A percentile compares a stretch with the other conserved stretches of the same genome.
Evolutionary conservation across 1,284 basidiomycete species (phyloP).

Genomic region (Sanghuangporus weigelae): DNA sequence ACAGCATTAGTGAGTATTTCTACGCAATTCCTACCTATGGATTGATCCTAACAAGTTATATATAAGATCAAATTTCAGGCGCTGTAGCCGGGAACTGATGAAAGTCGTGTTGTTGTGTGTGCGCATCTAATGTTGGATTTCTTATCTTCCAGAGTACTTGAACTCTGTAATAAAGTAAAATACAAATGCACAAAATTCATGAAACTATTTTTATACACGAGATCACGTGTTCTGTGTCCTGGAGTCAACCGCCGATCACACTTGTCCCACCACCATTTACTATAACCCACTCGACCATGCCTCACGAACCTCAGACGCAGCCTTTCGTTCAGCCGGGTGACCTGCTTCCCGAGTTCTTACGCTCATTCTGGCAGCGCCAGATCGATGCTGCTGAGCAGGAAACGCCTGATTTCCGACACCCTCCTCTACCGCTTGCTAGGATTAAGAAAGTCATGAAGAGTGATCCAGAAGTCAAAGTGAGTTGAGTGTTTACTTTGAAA

Average conservation of each 20-base stretch:
- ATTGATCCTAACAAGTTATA: too few relatives aligned
- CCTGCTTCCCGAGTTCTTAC: constrained; percentile 70
- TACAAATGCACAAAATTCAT: background rate
- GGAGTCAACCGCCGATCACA: background rate
- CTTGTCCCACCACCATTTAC: background rate
- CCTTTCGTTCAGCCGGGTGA: constrained; percentile 69
- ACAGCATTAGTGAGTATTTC: too few relatives aligned
- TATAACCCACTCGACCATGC: background rate
- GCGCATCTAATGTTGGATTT: too few relatives aligned
- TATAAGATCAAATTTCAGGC: too few relatives aligned
- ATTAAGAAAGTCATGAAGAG: constrained; percentile 99
- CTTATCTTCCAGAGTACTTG: too few relatives aligned
- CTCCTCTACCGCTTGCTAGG: constrained; percentile 81
- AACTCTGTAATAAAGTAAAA: background rate
- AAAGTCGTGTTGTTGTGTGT: too few relatives aligned
- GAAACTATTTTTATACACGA: background rate
- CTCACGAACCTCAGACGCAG: background rate
- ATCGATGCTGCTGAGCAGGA: constrained; percentile 77
- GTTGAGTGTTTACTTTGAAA: constrained; percentile 20
- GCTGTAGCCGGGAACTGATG: too few relatives aligned
- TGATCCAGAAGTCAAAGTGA: constrained; percentile 91
- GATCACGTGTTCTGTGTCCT: background rate
- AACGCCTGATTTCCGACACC: constrained; percentile 80
- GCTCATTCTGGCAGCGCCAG: constrained; percentile 81
- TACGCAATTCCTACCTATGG: too few relatives aligned